phyloP scores from a whole-genome alignment of 2,329 filamentous ascomycete genomes.

The Cladosporium austrohemisphaericum region DNA sequence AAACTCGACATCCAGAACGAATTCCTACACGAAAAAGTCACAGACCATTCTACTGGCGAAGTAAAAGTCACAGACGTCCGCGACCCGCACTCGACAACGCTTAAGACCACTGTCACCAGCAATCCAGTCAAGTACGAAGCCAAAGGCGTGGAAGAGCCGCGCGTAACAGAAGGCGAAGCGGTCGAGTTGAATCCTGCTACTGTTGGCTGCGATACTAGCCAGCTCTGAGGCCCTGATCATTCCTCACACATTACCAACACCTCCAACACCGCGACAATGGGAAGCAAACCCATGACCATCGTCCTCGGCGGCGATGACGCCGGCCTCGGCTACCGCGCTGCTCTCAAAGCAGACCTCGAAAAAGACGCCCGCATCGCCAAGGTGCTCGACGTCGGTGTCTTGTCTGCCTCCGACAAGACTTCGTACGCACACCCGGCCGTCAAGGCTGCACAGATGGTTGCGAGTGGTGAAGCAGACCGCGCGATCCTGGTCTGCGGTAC shows the following conservation, averaged over 20 bases:
- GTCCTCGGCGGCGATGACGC: conserved; percentile 67
- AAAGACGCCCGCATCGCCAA: conserved; percentile 62
- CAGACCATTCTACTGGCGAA: conserved; percentile 35
- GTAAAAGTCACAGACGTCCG: conserved; percentile 34
- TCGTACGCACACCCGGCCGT: conserved; percentile 78
- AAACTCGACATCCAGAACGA: conserved; percentile 39
- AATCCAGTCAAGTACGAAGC: conserved; percentile 36
- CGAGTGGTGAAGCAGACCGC: conserved; percentile 65
- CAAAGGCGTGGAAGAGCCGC: conserved; percentile 26
- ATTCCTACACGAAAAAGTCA: conserved; percentile 36
- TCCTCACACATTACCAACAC: not conserved
- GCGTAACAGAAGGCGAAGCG: conserved; percentile 18
- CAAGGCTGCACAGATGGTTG: conserved; percentile 63
- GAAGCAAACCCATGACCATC: conserved; percentile 43
- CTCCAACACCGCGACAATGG: conserved; percentile 20
- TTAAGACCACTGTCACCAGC: conserved; percentile 33
- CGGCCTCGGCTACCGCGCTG: conserved; percentile 73
- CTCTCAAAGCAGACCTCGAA: conserved; percentile 69
- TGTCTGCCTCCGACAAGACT: conserved; percentile 65
- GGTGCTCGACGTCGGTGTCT: conserved; percentile 71
- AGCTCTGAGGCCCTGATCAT: conserved; percentile 23
- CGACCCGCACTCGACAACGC: conserved; percentile 33
- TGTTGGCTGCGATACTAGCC: conserved; percentile 31
- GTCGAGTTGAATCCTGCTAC: conserved; percentile 20
- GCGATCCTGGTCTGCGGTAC: conserved; percentile 82